These are phyloP conservation scores for Phytomonas serpens DNA, from an alignment of 208 protist species.

Conservation along the genomic window DNA sequence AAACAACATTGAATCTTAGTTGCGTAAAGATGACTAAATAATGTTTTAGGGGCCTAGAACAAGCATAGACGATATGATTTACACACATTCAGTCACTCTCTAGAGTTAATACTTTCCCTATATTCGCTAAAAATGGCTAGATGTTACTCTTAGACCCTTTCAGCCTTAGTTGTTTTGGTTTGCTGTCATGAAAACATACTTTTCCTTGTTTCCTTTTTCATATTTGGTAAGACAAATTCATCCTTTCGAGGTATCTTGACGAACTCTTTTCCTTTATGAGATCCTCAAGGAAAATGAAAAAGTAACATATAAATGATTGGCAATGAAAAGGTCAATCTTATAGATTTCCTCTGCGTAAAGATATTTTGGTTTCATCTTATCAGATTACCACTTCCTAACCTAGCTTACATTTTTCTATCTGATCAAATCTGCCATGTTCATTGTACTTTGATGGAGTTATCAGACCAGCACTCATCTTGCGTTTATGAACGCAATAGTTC, in stretches of 20 bases:
- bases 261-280: background rate
- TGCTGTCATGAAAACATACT: background rate
- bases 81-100: conserved; percentile 7
- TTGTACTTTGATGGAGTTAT: background rate
- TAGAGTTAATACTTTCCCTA: conserved; percentile 6
- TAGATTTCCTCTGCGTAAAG: background rate
- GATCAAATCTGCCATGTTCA: background rate
- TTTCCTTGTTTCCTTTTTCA: background rate
- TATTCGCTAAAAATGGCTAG: background rate
- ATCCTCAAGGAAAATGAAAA: background rate
- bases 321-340: background rate
- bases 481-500: background rate
- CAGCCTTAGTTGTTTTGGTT: background rate
- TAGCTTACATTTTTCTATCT: background rate
- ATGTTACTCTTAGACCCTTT: background rate
- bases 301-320: background rate
- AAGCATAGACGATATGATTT: conserved; percentile 14
- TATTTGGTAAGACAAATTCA: background rate
- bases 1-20: background rate
- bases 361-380: background rate
- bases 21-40: conserved; percentile 1
- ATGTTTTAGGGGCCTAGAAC: background rate
- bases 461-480: background rate
- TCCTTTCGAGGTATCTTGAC: background rate
- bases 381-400: background rate